Percentiles rank a stretch among this genome's conserved stretches.
Conservation (phyloP, 306 rosid genomes). For the Ammopiptanthus mongolicus region DNA sequence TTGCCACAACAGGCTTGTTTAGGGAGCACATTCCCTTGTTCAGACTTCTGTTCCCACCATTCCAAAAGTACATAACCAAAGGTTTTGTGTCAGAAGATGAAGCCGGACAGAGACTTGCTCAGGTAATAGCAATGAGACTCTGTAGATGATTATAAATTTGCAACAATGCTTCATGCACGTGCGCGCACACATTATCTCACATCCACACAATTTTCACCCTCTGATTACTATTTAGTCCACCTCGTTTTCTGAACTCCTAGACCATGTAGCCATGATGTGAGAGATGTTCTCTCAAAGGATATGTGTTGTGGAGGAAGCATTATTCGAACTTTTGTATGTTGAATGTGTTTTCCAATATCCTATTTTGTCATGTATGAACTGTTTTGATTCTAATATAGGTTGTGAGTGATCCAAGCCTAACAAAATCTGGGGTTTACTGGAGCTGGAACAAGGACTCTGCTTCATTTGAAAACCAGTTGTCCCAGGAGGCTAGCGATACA, state of each 20-base stretch:
- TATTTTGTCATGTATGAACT: background rate
- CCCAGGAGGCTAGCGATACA: slow-evolving; percentile 66
- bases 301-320: no score
- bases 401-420: slow-evolving; percentile 78
- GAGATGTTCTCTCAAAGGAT: no score
- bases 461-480: slow-evolving; percentile 74
- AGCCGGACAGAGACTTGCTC: slow-evolving; percentile 85
- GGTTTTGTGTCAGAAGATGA: slow-evolving; percentile 87
- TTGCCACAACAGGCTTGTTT: slow-evolving; percentile 88
- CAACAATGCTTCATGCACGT: no score
- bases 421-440: slow-evolving; percentile 88
- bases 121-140: slow-evolving; percentile 38
- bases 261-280: no score
- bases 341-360: background rate
- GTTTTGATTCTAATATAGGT: slow-evolving; percentile 40
- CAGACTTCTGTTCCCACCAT: slow-evolving; percentile 80
- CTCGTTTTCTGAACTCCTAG: no score
- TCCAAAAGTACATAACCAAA: slow-evolving; percentile 85
- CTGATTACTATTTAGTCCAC: no score
- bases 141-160: background rate
- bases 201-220: no score
- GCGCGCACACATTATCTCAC: no score
- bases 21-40: slow-evolving; percentile 91
- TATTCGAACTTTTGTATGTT: background rate
- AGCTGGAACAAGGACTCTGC: slow-evolving; percentile 87